Conservation (phyloP, 78 protist genomes). For the Guillardia theta region DNA sequence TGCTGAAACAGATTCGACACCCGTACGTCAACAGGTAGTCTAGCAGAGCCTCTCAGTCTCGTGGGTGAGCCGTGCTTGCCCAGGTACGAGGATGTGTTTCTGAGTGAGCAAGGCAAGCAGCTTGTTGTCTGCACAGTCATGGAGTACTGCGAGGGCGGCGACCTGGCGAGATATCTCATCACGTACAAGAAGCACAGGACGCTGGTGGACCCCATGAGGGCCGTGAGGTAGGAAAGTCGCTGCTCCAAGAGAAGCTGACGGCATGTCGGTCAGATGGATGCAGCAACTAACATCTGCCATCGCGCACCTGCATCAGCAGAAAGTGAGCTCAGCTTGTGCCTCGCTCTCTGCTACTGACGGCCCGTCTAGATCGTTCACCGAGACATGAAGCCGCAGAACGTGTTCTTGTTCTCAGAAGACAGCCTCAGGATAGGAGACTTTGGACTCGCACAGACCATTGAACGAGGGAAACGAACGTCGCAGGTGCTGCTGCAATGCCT, state of each 20-base stretch:
- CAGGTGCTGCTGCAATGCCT: too few species aligned
- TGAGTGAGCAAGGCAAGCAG: background rate
- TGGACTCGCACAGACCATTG: background rate
- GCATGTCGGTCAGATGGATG: background rate
- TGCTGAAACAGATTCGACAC: background rate
- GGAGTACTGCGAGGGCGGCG: constrained; percentile 27
- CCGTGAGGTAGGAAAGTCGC: too few species aligned
- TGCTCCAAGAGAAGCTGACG: too few species aligned
- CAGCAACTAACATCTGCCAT: background rate
- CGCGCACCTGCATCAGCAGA: background rate
- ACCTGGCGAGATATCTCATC: background rate
- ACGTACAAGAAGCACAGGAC: background rate
- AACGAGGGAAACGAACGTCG: background rate
- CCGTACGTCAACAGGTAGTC: background rate
- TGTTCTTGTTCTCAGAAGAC: background rate
- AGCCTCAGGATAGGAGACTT: background rate
- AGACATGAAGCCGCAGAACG: background rate
- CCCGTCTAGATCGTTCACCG: too few species aligned
- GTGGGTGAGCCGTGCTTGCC: background rate
- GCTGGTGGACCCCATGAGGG: background rate
- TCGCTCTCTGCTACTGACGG: too few species aligned
- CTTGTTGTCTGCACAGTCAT: background rate
- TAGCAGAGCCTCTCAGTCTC: background rate
- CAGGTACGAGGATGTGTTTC: constrained; percentile 18
- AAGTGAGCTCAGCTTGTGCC: too few species aligned